Base-by-base conservation (phyloP, 441 rosid genomes). In the Erysimum cheiri region DNA sequence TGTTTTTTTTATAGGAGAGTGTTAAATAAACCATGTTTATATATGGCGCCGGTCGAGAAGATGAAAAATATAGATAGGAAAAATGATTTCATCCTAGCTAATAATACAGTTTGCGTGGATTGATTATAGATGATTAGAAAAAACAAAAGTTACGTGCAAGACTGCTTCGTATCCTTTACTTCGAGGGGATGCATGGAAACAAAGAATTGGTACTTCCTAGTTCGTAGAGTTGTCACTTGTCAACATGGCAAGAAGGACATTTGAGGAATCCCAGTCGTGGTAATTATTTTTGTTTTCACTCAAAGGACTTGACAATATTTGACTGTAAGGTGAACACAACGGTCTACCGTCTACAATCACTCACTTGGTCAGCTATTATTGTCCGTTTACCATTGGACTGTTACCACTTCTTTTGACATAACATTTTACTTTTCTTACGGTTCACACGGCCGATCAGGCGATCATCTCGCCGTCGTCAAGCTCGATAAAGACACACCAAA, bases 401-500 rank as follows among this genome's bases (percentile, higher is more conserved):
- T 6, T 5, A 14, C 1, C 17, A 24, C 2, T 35, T 22, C n/a
- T 62, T 67, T 69, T 58, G 39, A 44, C 19, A 14, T 57, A n/a
- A 57, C 56, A 28, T 39, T 35, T 14, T 22, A 50, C 31, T 28
- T 28, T 17, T 10, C 26, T 12, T 3, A 8, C 29, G 8, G 44
- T 43, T 41, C 43, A 60, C 67, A 61, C 22, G 58, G 14, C 70
- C n/a, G n/a, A n/a, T n/a, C n/a, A n/a, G n/a, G n/a, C 63, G 64
- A 63, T 64, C 50, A 64, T 71, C 57, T 43, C 70, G 70, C 70
- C 76, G 44, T 46, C 70, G 28, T 4, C 46, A 46, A 8, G 50
- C 39, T 63, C 3, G 6, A 43, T 10, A 26, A 43, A 26, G 59
- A 61, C 74, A 43, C 9, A 19, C 12, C 19, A 12, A 64, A 5